These are phyloP conservation scores for Populus trichocarpa DNA, from an alignment of 441 rosid genomes.

Conservation along the genomic window DNA sequence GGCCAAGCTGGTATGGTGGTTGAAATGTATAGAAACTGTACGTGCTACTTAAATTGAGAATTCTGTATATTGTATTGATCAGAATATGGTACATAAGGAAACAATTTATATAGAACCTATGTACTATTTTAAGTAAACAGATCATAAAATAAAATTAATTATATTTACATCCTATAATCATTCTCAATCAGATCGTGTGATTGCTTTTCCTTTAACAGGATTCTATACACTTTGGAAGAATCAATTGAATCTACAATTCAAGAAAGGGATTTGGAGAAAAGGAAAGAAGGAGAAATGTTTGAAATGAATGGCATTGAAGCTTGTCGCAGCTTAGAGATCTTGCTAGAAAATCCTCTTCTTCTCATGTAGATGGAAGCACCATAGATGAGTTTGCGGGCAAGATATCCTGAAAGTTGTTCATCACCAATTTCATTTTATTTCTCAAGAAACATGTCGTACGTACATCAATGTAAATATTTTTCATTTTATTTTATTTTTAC, in stretches of 20 bases:
- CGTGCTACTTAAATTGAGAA: slow-evolving; percentile 28
- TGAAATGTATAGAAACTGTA: slow-evolving; percentile 64
- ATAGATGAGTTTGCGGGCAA: slow-evolving; percentile 69
- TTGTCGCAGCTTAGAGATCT: slow-evolving; percentile 55
- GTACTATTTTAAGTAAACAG: too few species aligned
- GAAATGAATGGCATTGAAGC: slow-evolving; percentile 69
- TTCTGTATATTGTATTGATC: too few species aligned
- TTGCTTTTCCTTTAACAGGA: slow-evolving; percentile 9
- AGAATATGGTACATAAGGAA: not conserved
- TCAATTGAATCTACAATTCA: slow-evolving; percentile 36
- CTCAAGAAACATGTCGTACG: not conserved
- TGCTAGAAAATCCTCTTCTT: slow-evolving; percentile 34
- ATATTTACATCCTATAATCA: not conserved
- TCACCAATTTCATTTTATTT: slow-evolving; percentile 17
- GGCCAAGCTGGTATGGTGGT: slow-evolving; percentile 77
- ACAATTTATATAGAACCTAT: too few species aligned
- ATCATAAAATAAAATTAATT: too few species aligned
- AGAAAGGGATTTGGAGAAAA: slow-evolving; percentile 34
- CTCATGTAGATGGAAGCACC: slow-evolving; percentile 19
- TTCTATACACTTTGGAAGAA: slow-evolving; percentile 48
- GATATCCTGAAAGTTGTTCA: slow-evolving; percentile 36
- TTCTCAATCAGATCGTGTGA: not conserved
- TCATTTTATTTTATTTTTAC: too few species aligned
- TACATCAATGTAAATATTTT: too few species aligned
- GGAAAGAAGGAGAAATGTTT: slow-evolving; percentile 54